Base-by-base conservation (phyloP, 192 early-diverging fungal genomes). In the Jimgerdemannia lactiflua region DNA sequence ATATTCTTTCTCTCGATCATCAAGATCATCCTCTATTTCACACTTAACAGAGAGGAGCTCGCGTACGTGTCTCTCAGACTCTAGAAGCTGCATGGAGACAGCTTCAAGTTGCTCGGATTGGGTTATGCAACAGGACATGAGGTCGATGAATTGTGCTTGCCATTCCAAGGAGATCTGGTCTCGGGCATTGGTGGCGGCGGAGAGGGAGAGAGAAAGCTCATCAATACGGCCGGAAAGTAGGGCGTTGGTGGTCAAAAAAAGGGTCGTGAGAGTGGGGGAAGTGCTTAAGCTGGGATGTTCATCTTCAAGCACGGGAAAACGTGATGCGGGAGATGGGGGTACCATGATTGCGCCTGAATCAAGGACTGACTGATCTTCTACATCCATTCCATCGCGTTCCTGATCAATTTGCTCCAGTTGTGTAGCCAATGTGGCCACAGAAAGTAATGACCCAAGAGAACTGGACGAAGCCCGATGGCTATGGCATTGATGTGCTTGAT, bases 51-150 rank as follows among this genome's bases (percentile, higher is more conserved):
- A 20, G 69, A 80, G 68, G 18, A 80, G 64, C 42, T 74, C 72
- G 40, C 73, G 49, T 11, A 80, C 75, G 70, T 59, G 71, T 18
- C 59, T 54, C 59, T 80, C 79, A 43, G 79, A 65, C 64, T 71
- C 74, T 66, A 80, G 59, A 10, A 74, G 64, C 19, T 74, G 70
- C 11, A 73, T 74, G 9, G 79, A 80, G n/a, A 80, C 64, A 11
- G 69, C 49, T 67, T 80, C 72, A 14, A 80, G 49, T 39, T 73
- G 39, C 72, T 80, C 79, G 18, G 79, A 74, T 59, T 77, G 79
- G 4, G 42, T 64, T 49, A 80, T 80, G 69, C 72, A 74, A 42
- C 54, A 39, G 3, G 72, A 74, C 41, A 74, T 68, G 2, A 80
- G 65, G 3, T 49, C 43, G 3, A 74, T 41, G 49, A 77, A 77